These are phyloP conservation scores for Aspergillus sclerotioniger DNA, from an alignment of 495 filamentous ascomycete species.

Conservation along the genomic window DNA sequence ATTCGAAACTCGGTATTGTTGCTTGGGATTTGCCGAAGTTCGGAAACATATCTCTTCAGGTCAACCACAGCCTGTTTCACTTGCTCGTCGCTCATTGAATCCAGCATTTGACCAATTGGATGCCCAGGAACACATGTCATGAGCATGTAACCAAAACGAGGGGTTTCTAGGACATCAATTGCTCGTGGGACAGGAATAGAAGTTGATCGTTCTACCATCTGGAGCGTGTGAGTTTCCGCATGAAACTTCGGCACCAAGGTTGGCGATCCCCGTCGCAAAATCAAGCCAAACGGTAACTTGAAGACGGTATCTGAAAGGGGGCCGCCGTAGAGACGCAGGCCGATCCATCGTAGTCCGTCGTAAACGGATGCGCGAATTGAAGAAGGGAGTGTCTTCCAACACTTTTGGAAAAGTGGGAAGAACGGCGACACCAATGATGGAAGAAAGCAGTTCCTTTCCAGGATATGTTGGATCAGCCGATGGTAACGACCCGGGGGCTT, in stretches of 20 bases:
- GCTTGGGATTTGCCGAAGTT: background rate
- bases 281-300: conserved; percentile 4
- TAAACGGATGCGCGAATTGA: background rate
- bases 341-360: background rate
- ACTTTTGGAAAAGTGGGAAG: background rate
- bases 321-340: background rate
- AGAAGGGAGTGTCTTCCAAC: background rate
- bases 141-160: background rate
- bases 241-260: background rate
- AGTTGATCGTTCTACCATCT: conserved; percentile 2
- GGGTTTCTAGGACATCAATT: conserved; percentile 1
- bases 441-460: background rate
- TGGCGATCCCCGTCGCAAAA: conserved; percentile 1
- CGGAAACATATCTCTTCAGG: background rate
- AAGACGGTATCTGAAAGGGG: conserved; percentile 2
- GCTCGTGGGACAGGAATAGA: background rate
- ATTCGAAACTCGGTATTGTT: background rate
- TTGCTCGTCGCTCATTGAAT: conserved; percentile 5
- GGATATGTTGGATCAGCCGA: too few relatives aligned
- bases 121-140: conserved; percentile 5
- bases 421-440: background rate
- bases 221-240: conserved; percentile 5
- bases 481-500: too few relatives aligned
- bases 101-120: background rate
- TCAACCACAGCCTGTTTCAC: conserved; percentile 5